Conservation (phyloP, 441 rosid species). For the Brassica hybrid region DNA sequence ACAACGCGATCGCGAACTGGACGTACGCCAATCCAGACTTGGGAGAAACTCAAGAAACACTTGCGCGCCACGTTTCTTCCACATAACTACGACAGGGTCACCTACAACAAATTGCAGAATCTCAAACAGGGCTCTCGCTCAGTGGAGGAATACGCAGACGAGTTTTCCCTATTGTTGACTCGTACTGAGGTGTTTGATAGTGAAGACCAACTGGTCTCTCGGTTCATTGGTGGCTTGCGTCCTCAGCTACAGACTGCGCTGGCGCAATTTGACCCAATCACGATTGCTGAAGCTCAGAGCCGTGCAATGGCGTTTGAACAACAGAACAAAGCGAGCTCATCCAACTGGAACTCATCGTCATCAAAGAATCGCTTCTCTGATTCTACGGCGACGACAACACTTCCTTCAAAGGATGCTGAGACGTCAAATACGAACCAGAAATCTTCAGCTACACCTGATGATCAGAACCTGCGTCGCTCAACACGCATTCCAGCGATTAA, state of each 20-base stretch:
- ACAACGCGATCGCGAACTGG: background rate
- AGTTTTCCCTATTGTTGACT: too few species aligned
- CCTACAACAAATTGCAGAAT: background rate
- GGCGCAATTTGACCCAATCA: background rate
- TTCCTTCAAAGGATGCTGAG: background rate
- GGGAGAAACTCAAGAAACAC: background rate
- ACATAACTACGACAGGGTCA: background rate
- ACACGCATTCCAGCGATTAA: too few species aligned
- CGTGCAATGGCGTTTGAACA: background rate
- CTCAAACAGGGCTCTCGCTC: background rate
- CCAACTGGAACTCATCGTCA: background rate
- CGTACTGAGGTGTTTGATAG: too few species aligned
- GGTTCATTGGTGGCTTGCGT: too few species aligned
- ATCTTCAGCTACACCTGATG: too few species aligned
- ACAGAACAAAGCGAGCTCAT: background rate
- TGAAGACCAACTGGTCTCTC: too few species aligned
- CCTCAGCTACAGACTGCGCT: background rate
- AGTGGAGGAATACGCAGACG: background rate
- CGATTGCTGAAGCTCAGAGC: background rate
- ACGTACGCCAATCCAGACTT: background rate
- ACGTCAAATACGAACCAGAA: background rate
- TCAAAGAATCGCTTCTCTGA: background rate
- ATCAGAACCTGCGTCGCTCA: too few species aligned
- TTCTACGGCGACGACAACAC: background rate
- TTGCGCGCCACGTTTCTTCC: background rate